A percentile compares a stretch with the other conserved stretches of the same genome.
These are phyloP conservation scores for Ascochyta viciae-villosae DNA, from an alignment of 2,329 filamentous ascomycete genomes.

Conservation along the genomic window DNA sequence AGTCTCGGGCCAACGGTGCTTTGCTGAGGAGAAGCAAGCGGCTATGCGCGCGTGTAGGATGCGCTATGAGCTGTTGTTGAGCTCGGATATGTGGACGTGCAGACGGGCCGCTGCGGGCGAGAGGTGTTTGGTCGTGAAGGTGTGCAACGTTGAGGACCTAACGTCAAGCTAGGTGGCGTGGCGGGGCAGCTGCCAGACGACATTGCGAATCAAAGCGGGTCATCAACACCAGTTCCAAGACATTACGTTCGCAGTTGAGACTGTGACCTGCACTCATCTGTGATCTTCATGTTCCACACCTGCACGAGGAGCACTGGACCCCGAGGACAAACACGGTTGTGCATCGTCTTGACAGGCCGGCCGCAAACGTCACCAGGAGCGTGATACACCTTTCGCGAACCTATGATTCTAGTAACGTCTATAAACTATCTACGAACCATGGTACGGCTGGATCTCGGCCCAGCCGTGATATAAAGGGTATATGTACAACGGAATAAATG, in stretches of 20 bases:
- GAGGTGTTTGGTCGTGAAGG: slow-evolving; percentile 24
- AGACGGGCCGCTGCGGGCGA: slow-evolving; percentile 20
- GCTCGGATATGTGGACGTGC: slow-evolving; percentile 37
- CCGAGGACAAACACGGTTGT: not conserved
- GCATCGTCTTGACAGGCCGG: not conserved
- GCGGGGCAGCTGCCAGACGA: slow-evolving; percentile 16
- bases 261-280: not conserved
- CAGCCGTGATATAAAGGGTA: slow-evolving; percentile 21
- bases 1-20: not conserved
- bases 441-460: slow-evolving; percentile 8
- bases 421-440: slow-evolving; percentile 19
- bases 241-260: not conserved
- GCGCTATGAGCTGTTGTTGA: slow-evolving; percentile 46
- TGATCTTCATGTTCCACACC: not conserved
- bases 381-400: not conserved
- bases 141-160: slow-evolving; percentile 17
- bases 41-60: slow-evolving; percentile 28
- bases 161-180: slow-evolving; percentile 19
- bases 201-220: not conserved
- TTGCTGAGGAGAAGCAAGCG: slow-evolving; percentile 19
- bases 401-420: slow-evolving; percentile 6
- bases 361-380: slow-evolving; percentile 2
- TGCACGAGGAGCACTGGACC: not conserved
- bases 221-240: slow-evolving; percentile 6
- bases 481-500: slow-evolving; percentile 21